A percentile compares a stretch with the other conserved stretches of the same genome.
Evolutionary conservation across 805 yeast genomes (phyloP).

Genomic region (Ogataea saltuana): DNA sequence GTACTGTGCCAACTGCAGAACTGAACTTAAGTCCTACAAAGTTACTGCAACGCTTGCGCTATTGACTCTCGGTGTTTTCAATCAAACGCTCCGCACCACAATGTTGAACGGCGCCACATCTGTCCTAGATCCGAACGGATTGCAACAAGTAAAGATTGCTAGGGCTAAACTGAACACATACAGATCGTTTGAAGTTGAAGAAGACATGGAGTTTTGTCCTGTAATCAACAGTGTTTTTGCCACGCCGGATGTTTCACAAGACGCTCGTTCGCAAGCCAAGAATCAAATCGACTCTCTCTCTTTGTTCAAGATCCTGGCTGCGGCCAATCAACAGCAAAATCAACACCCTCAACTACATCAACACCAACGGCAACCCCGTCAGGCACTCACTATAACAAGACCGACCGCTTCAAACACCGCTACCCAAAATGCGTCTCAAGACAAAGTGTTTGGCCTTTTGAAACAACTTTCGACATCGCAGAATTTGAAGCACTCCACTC

Average conservation of each 20-base stretch:
- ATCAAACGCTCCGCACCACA: not conserved
- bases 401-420: not conserved
- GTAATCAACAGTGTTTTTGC: slow-evolving; percentile 13
- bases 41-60: too few relatives aligned
- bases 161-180: slow-evolving; percentile 57
- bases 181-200: slow-evolving; percentile 69
- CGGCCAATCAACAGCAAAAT: slow-evolving; percentile 22
- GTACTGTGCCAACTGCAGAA: too few relatives aligned
- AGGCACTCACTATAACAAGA: not conserved
- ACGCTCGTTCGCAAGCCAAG: slow-evolving; percentile 7
- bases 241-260: not conserved
- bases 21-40: too few relatives aligned
- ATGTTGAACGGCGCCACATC: slow-evolving; percentile 14
- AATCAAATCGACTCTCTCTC: slow-evolving; percentile 21
- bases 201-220: slow-evolving; percentile 73
- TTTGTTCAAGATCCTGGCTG: slow-evolving; percentile 22
- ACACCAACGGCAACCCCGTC: slow-evolving; percentile 2
- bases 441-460: slow-evolving; percentile 9
- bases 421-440: slow-evolving; percentile 2
- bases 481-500: not conserved
- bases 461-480: slow-evolving; percentile 2
- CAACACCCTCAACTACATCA: too few relatives aligned
- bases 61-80: not conserved
- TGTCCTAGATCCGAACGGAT: slow-evolving; percentile 8
- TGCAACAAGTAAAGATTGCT: slow-evolving; percentile 33